Percentiles rank a stretch among this genome's conserved stretches.
These are phyloP conservation scores for Nosema bombycis DNA, from an alignment of 371 early-diverging fungal species.

Conservation along the genomic window DNA sequence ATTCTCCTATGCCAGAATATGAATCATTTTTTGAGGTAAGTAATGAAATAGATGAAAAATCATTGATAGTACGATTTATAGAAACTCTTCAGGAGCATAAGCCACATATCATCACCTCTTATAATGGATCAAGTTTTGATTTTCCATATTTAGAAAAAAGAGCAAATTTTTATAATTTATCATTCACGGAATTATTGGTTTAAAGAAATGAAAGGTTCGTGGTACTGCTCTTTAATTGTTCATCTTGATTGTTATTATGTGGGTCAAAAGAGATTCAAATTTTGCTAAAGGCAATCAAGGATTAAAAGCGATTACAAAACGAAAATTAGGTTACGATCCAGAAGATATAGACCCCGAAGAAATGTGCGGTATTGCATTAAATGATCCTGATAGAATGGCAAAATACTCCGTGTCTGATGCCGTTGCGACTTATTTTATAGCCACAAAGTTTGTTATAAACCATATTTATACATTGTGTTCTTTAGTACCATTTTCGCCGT, in stretches of 20 bases:
- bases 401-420: constrained; percentile 99
- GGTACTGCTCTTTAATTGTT: constrained; percentile 68
- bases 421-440: constrained; percentile 94
- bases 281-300: constrained; percentile 93
- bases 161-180: constrained; percentile 38
- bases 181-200: constrained; percentile 70
- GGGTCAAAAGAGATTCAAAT: constrained; percentile 98
- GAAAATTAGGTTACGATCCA: constrained; percentile 92
- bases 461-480: constrained; percentile 97
- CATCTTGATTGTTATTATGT: constrained; percentile 96
- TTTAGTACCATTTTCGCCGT: constrained; percentile 89
- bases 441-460: constrained; percentile 97
- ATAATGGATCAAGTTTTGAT: constrained; percentile 98
- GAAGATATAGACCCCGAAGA: constrained; percentile 96
- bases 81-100: constrained; percentile 76
- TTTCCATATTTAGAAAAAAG: constrained; percentile 92
- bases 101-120: constrained; percentile 88
- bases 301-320: constrained; percentile 82
- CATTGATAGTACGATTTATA: constrained; percentile 76
- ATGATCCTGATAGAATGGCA: constrained; percentile 86
- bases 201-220: constrained; percentile 69
- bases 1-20: constrained; percentile 83
- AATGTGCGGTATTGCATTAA: constrained; percentile 82
- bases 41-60: constrained; percentile 82
- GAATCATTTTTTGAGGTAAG: constrained; percentile 87